These are phyloP conservation scores for Calonectria henricotiae DNA, from an alignment of 2,329 filamentous ascomycete genomes.

Conservation along the genomic window DNA sequence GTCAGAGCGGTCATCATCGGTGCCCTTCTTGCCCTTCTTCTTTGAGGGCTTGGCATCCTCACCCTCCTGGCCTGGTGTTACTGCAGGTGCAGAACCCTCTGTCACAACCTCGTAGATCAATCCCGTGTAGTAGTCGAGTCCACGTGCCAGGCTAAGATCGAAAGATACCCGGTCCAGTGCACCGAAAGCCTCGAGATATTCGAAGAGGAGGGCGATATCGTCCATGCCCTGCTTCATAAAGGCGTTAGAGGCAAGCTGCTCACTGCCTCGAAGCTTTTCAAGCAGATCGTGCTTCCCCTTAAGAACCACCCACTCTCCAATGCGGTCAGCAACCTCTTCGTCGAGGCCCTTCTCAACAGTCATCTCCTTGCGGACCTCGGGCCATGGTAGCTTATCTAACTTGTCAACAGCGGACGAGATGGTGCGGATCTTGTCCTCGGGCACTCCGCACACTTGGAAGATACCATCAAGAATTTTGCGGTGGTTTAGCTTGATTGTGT, in stretches of 20 bases:
- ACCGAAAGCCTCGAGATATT: constrained; percentile 85
- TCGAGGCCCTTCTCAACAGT: constrained; percentile 90
- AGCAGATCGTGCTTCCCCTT: constrained; percentile 85
- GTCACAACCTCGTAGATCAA: constrained; percentile 93
- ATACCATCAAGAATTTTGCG: constrained; percentile 94
- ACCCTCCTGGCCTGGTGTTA: constrained; percentile 58
- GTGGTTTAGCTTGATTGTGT: constrained; percentile 96
- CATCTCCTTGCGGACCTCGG: constrained; percentile 93
- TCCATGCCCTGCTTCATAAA: constrained; percentile 85
- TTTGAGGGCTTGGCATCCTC: constrained; percentile 61
- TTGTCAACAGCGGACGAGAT: constrained; percentile 97
- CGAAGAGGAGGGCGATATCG: constrained; percentile 86
- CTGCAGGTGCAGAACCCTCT: constrained; percentile 78
- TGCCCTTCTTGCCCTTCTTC: constrained; percentile 68
- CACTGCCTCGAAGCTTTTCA: constrained; percentile 78
- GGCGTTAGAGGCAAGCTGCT: constrained; percentile 78
- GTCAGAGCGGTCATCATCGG: constrained; percentile 78
- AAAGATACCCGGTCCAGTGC: constrained; percentile 85
- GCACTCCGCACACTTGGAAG: constrained; percentile 92
- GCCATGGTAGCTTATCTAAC: constrained; percentile 93
- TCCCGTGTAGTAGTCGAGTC: constrained; percentile 93
- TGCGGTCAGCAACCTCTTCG: constrained; percentile 84
- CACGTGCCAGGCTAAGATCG: constrained; percentile 90
- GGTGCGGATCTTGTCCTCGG: constrained; percentile 86
- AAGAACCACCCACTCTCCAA: constrained; percentile 86